A percentile compares a stretch with the other conserved stretches of the same genome.
These are phyloP conservation scores for Tulasnella calospora DNA, from an alignment of 768 basidiomycete genomes.

Conservation along the genomic window DNA sequence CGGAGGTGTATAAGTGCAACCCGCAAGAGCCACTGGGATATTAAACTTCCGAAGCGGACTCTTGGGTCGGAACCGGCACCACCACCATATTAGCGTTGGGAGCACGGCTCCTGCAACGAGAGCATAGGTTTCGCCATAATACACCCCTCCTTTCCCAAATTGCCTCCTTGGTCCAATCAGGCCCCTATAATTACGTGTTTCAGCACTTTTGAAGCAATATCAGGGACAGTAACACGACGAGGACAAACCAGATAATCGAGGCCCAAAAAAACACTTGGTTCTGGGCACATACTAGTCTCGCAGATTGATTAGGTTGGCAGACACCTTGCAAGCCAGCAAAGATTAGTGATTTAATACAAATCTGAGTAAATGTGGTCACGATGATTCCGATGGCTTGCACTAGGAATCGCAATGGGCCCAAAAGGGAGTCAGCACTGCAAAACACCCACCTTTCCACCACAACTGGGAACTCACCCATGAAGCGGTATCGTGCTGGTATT, in stretches of 20 bases:
- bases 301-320: slow-evolving; percentile 36
- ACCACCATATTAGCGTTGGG: slow-evolving; percentile 42
- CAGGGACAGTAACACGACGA: too few species aligned
- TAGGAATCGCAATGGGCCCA: slow-evolving; percentile 18
- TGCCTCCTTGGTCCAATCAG: slow-evolving; percentile 43
- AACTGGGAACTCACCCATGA: slow-evolving; percentile 30
- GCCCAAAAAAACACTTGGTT: slow-evolving; percentile 41
- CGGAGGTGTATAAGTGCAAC: slow-evolving; percentile 41
- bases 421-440: neutral
- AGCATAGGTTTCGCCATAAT: slow-evolving; percentile 42
- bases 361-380: slow-evolving; percentile 38
- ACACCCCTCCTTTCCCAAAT: slow-evolving; percentile 40
- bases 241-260: slow-evolving; percentile 42
- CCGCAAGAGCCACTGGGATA: slow-evolving; percentile 43
- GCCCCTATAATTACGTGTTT: slow-evolving; percentile 36
- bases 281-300: slow-evolving; percentile 40
- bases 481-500: slow-evolving; percentile 43
- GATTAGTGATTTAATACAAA: slow-evolving; percentile 40
- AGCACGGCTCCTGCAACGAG: slow-evolving; percentile 40
- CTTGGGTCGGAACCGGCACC: slow-evolving; percentile 36
- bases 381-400: slow-evolving; percentile 38
- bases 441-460: neutral
- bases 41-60: slow-evolving; percentile 29
- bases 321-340: slow-evolving; percentile 40
- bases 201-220: too few species aligned